Evolutionary conservation across 345 rosid genomes (phyloP), one percentile per base, ranked within the genome.

Genomic region (Pseudoturritis turrita): DNA sequence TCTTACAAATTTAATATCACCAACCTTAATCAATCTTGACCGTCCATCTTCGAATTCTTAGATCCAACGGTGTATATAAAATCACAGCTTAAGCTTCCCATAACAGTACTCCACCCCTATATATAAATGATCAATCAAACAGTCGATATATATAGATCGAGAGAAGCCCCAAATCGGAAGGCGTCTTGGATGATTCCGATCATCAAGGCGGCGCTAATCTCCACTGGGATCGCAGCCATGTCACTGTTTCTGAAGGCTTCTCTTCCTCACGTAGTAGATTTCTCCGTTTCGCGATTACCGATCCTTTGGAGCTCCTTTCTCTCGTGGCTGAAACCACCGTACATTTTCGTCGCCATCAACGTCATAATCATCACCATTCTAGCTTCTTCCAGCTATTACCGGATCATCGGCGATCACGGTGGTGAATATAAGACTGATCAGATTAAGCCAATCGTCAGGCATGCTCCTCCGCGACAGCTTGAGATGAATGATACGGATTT

Each of bases 311-410:
- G 71, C 68, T 85, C 83, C 1, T 21, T 86, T 6, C 15, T 67
- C 18, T 62, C 85, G 3, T 89, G 86, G 91, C 83, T 83, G 40
- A 81, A 62, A 57, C 97, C 92, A 6, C 89, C 85, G 17, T 85
- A 81, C 73, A 78, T 82, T 6, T 87, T 80, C 57, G 23, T 84
- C 51, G 6, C 80, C 55, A 53, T 80, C 67, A 87, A 88, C 55
- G 76, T 58, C 49, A 87, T 91, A 58, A 87, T 88, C 80, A 76
- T 84, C 63, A 71, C 67, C 25, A 83, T 91, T 36, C 81, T 63
- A 51, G 88, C 85, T 26, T 77, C 89, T 33, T 83, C 92, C 3
- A 77, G 22, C 0, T 23, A 39, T 2, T 14, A 47, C 57, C n/a
- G n/a, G 69, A 43, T 18, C n/a, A n/a, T n/a, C n/a, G 75, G 22